Base-by-base conservation (phyloP, 352 stramenopile genomes). In the Pythium vanterpoolii region DNA sequence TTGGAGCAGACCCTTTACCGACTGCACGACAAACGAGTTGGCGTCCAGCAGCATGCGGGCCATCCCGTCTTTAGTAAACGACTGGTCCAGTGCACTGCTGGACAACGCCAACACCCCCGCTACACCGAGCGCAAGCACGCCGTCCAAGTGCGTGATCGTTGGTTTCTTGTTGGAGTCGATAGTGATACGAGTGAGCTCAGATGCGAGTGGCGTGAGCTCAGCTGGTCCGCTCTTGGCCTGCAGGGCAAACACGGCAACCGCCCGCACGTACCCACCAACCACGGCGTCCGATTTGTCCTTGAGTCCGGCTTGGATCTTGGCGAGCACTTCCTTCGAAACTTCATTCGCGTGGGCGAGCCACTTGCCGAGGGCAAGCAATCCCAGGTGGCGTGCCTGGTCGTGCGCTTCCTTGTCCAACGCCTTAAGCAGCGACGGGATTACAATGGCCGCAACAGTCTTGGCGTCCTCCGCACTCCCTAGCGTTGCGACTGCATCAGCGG, bases 361-460 rank as follows among this genome's bases (percentile, higher is more conserved):
- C 56, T 89, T 87, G 47, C 85, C 83, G 8, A 96, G 68, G 0
- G 82, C 76, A 16, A 92, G 59, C 14, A 95, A 57, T 16, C 80
- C 83, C 9, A 93, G 40, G 47, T 92, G 64, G 18, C 86, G 83
- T n/a, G 83, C 89, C 46, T 80, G 65, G 61, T 96, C 85, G 42
- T 96, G 84, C 28, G 85, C 83, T 59, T 96, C 86, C 67, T 96
- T 96, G 47, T 73, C 73, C 28, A 89, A 68, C 14, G 82, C 79
- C 66, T 91, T 90, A 8, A 90, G 62, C 19, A 95, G 62, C 26
- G 74, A 74, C 8, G 81, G 27, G 19, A 88, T 76, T 18, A 67
- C 79, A 28, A 64, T 66, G 3, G 33, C 47, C 1, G 77, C 77
- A n/a, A 91, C 83, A 9, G 67, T 56, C 55, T 79, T 66, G 34